Evolutionary conservation across 1,139 yeast species (phyloP).

Genomic region (Kluyveromyces marxianus): DNA sequence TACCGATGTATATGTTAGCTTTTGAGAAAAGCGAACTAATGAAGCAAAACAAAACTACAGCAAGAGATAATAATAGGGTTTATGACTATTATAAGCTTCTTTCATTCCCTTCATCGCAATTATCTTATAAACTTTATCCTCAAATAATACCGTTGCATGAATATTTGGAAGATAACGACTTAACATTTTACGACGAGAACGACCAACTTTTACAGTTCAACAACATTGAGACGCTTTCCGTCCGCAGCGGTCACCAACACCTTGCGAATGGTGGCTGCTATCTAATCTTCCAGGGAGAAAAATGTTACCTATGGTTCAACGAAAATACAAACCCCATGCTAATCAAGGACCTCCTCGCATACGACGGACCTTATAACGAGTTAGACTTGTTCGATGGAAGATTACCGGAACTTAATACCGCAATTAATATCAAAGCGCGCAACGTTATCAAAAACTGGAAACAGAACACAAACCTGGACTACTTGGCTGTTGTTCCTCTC

Average conservation of each 20-base stretch:
- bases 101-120: conserved; percentile 49
- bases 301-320: conserved; percentile 62
- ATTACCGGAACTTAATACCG: conserved; percentile 66
- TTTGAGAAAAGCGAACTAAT: conserved; percentile 64
- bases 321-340: conserved; percentile 60
- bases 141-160: conserved; percentile 69
- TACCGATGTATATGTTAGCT: conserved; percentile 62
- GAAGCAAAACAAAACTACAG: conserved; percentile 39
- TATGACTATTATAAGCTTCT: conserved; percentile 49
- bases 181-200: conserved; percentile 39
- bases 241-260: conserved; percentile 19
- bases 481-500: conserved; percentile 23
- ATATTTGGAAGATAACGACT: conserved; percentile 46
- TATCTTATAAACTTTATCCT: conserved; percentile 71
- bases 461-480: conserved; percentile 17
- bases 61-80: conserved; percentile 54
- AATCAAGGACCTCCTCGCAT: conserved; percentile 70
- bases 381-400: conserved; percentile 22
- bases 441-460: conserved; percentile 41
- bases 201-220: conserved; percentile 41
- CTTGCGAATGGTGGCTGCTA: conserved; percentile 61
- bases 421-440: conserved; percentile 61
- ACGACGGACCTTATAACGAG: conserved; percentile 47
- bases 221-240: conserved; percentile 37
- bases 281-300: conserved; percentile 62